Percentiles rank a stretch among this genome's conserved stretches.
Conservation (phyloP, 176 grass and related monocot species). For the Avena insularis region DNA sequence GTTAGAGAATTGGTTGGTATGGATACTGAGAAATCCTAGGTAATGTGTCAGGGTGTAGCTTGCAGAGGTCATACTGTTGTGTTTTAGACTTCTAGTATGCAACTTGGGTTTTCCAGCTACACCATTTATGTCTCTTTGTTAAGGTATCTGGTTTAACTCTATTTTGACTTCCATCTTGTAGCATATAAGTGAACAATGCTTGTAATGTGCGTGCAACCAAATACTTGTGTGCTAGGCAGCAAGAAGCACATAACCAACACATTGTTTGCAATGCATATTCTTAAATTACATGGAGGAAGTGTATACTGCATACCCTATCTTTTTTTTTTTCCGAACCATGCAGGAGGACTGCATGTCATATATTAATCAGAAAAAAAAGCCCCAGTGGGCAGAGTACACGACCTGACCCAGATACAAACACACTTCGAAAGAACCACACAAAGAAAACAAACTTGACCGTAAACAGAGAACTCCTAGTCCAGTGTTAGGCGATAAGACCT, state of each 20-base stretch:
- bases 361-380: too few relatives aligned
- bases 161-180: neutral
- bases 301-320: neutral
- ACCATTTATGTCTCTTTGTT: constrained; percentile 2
- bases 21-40: neutral
- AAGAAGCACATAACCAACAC: neutral
- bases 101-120: neutral
- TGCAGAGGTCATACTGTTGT: neutral
- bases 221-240: neutral
- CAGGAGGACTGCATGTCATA: too few relatives aligned
- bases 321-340: too few relatives aligned
- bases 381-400: too few relatives aligned
- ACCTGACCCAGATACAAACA: too few relatives aligned
- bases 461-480: too few relatives aligned
- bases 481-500: too few relatives aligned
- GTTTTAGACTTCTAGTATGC: neutral
- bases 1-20: constrained; percentile 4
- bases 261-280: neutral
- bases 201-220: neutral
- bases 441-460: too few relatives aligned
- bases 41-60: neutral
- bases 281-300: neutral
- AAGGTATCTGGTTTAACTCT: neutral
- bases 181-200: neutral
- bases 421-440: too few relatives aligned